Base-by-base conservation (phyloP, 495 filamentous ascomycete genomes). In the Penicillium cinerascens region DNA sequence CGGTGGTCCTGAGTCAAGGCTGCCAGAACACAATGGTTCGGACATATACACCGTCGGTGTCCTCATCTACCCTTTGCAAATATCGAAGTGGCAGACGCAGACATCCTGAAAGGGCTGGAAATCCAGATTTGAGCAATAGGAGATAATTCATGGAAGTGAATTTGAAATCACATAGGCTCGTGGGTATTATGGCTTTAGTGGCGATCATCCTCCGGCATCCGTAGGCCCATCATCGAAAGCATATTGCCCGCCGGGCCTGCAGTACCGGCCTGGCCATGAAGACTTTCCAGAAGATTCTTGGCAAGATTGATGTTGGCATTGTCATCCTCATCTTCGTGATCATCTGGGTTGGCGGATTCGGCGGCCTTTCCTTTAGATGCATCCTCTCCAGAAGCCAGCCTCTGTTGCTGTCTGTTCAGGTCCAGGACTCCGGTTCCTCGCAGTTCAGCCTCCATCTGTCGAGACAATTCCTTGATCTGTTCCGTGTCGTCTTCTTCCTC, bases 221-320 rank as follows among this genome's bases (percentile, higher is more conserved):
- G 72, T 56, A 96, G 73, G 23, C 89, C 88, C 89, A 96, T 85
- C 76, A 91, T 79, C 4, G 84, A 85, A 56, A 97, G 75, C 51
- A 97, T 66, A 65, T 95, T 97, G 1, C 92, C 86, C 4, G 85
- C 86, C 2, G 92, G 92, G 0, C 92, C 92, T 11, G 91, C 75
- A 70, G 87, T 79, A 35, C 92, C 92, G 5, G 74, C 89, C 64
- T 97, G 92, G 23, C 85, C 84, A 58, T 95, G 93, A 62, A 97
- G 89, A 61, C 87, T 89, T 70, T 96, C 88, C n/a, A 97, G 73
- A 20, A 97, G 68, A 62, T 96, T 97, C 64, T 89, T 90, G 33
- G 88, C 92, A 5, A 98, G 79, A 44, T 92, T 91, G 63, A 89
- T 87, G 59, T 96, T 89, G 39, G 89, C 81, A 52, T 92, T 78